Percentiles rank a stretch among this genome's conserved stretches.
These are phyloP conservation scores for Ampelomyces quisqualis DNA, from an alignment of 2,329 filamentous ascomycete species.

Conservation along the genomic window DNA sequence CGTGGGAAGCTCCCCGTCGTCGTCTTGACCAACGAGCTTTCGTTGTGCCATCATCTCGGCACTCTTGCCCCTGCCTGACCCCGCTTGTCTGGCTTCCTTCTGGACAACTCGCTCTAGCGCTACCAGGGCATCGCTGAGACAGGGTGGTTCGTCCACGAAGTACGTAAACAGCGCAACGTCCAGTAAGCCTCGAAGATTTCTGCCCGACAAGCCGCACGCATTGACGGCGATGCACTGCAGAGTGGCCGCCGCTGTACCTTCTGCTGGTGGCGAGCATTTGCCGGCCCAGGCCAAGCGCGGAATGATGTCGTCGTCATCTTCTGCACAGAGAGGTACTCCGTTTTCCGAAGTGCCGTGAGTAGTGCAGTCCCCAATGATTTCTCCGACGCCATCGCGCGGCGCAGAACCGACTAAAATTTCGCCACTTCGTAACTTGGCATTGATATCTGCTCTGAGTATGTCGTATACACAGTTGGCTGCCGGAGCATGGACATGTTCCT, in stretches of 20 bases:
- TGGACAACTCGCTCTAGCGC: conserved; percentile 12
- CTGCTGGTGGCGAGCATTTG: too few species aligned
- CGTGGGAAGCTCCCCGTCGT: not conserved
- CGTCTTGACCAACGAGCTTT: not conserved
- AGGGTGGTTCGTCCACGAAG: conserved; percentile 16
- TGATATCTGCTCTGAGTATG: conserved; percentile 52
- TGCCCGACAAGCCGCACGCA: conserved; percentile 22
- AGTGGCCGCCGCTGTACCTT: conserved; percentile 27
- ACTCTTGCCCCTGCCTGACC: not conserved
- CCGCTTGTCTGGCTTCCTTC: not conserved
- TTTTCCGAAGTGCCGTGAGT: too few species aligned
- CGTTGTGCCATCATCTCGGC: not conserved
- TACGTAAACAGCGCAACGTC: conserved; percentile 18
- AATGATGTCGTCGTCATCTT: too few species aligned
- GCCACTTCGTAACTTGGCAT: conserved; percentile 16
- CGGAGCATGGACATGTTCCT: conserved; percentile 48
- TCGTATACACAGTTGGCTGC: conserved; percentile 48
- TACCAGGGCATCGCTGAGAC: conserved; percentile 11
- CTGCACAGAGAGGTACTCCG: too few species aligned
- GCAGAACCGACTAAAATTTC: not conserved
- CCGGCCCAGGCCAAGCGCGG: too few species aligned
- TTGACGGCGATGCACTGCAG: conserved; percentile 32
- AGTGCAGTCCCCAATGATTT: too few species aligned
- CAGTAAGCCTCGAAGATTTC: conserved; percentile 19
- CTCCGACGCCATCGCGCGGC: too few species aligned